A percentile compares a stretch with the other conserved stretches of the same genome.
These are phyloP conservation scores for Kalmanozyma brasiliensis DNA, from an alignment of 1,284 basidiomycete species.

Conservation along the genomic window DNA sequence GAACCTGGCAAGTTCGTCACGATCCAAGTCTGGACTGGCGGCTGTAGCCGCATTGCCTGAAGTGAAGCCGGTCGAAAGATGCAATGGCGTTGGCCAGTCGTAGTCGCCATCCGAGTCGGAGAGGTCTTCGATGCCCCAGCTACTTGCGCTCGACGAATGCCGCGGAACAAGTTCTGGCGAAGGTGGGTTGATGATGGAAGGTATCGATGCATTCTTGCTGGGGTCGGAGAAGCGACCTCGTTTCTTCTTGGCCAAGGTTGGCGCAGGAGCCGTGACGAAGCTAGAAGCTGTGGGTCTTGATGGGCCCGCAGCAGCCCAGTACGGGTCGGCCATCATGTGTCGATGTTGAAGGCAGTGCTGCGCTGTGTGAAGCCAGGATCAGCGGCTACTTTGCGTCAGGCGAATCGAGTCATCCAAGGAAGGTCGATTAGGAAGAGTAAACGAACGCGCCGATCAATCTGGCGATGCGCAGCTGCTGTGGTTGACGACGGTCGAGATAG, in stretches of 20 bases:
- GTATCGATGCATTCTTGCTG: slow-evolving; percentile 18
- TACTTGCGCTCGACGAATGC: slow-evolving; percentile 42
- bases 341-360: neutral
- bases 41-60: too few species aligned
- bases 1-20: slow-evolving; percentile 39
- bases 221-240: slow-evolving; percentile 30
- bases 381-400: neutral
- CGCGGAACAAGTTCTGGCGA: slow-evolving; percentile 40
- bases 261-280: slow-evolving; percentile 15
- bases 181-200: slow-evolving; percentile 37
- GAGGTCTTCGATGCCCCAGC: slow-evolving; percentile 46
- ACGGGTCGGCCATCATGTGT: slow-evolving; percentile 20
- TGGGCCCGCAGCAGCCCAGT: slow-evolving; percentile 31
- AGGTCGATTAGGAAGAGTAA: too few species aligned
- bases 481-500: too few species aligned
- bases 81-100: slow-evolving; percentile 23
- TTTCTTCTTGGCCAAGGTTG: slow-evolving; percentile 26
- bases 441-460: too few species aligned
- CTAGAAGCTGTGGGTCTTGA: slow-evolving; percentile 29
- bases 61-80: slow-evolving; percentile 1
- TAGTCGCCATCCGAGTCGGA: slow-evolving; percentile 51
- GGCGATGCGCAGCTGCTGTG: too few species aligned
- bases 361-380: too few species aligned
- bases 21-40: slow-evolving; percentile 24
- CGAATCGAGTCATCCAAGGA: slow-evolving; percentile 5